Evolutionary conservation across 208 protist genomes (phyloP).

Genomic region (Leishmania braziliensis): DNA sequence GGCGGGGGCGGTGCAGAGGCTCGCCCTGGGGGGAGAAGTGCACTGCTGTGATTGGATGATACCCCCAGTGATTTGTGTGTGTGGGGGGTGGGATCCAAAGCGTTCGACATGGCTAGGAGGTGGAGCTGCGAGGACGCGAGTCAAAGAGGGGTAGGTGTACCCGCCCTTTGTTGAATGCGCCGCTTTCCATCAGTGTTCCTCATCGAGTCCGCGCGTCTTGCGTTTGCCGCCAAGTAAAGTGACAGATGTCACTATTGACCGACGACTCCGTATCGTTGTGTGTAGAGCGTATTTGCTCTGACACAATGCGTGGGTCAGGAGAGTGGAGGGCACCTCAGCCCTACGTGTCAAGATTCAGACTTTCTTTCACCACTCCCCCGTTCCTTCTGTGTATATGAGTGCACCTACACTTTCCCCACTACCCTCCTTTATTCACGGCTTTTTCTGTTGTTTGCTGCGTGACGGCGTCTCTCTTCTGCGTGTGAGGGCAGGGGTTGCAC

Average conservation of each 20-base stretch:
- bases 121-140: not conserved
- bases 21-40: not conserved
- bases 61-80: not conserved
- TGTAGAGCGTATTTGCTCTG: not conserved
- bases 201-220: not conserved
- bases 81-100: not conserved
- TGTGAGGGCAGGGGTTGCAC: not conserved
- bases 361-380: not conserved
- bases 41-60: not conserved
- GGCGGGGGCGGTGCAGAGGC: not conserved
- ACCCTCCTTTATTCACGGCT: not conserved
- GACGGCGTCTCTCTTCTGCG: not conserved
- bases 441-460: not conserved
- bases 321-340: not conserved
- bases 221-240: not conserved
- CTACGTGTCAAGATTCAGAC: not conserved
- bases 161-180: not conserved
- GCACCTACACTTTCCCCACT: not conserved
- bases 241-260: not conserved
- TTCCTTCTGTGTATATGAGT: not conserved
- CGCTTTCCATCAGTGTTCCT: not conserved
- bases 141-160: not conserved
- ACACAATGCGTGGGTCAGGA: not conserved
- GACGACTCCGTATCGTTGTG: no score
- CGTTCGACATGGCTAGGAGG: not conserved